A percentile compares a stretch with the other conserved stretches of the same genome.
phyloP scores from a whole-genome alignment of 257 asterid species.

The Gynochthodes officinalis region DNA sequence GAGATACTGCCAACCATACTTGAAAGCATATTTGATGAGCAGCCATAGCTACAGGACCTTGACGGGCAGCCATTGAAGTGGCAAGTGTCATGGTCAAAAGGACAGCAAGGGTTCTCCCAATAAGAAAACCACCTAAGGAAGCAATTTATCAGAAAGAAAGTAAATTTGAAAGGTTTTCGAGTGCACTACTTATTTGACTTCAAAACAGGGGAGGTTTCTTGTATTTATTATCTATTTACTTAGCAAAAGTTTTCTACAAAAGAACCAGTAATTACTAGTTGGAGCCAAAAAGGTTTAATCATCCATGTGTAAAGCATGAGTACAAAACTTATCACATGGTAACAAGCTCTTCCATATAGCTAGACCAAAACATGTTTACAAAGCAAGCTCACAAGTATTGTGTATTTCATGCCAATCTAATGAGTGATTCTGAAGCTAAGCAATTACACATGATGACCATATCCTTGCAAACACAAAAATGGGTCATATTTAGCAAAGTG shows the following conservation, averaged over 20 bases:
- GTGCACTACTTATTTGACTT: not conserved
- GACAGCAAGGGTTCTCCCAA: conserved; percentile 91
- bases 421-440: too few relatives aligned
- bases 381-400: too few relatives aligned
- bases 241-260: not conserved
- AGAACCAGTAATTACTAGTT: not conserved
- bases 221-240: not conserved
- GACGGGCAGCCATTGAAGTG: conserved; percentile 98
- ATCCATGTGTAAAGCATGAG: not conserved
- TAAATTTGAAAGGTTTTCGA: not conserved
- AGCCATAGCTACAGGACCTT: conserved; percentile 92
- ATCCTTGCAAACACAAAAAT: too few relatives aligned
- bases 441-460: too few relatives aligned
- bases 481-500: too few relatives aligned
- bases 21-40: conserved; percentile 94
- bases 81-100: conserved; percentile 81
- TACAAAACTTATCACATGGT: not conserved
- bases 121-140: conserved; percentile 76
- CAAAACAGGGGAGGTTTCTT: not conserved
- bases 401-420: too few relatives aligned
- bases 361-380: not conserved
- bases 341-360: not conserved
- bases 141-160: conserved; percentile 1
- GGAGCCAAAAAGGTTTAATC: not conserved
- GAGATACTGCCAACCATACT: conserved; percentile 94